These are phyloP conservation scores for Trichosporon sp. DNA, from an alignment of 1,284 basidiomycete genomes.

Conservation along the genomic window DNA sequence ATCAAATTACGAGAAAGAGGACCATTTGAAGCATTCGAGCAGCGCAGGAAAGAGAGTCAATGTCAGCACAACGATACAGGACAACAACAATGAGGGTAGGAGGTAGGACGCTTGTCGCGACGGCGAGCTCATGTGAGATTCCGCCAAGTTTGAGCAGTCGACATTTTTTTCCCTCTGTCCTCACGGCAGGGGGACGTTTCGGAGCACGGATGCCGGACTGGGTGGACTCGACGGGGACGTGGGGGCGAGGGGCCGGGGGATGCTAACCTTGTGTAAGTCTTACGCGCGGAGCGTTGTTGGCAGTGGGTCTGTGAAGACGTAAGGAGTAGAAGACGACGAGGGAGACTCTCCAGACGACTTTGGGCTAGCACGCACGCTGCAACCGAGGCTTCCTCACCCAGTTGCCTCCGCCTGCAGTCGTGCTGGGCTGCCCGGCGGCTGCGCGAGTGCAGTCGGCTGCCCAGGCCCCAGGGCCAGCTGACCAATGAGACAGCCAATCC, in stretches of 20 bases:
- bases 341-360: not conserved
- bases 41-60: not conserved
- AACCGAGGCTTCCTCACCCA: not conserved
- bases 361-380: not conserved
- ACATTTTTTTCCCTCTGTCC: not conserved
- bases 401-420: not conserved
- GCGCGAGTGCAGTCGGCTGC: not conserved
- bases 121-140: not conserved
- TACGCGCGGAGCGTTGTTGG: conserved; percentile 14
- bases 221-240: not conserved
- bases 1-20: not conserved
- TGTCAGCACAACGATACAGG: not conserved
- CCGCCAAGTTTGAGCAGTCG: not conserved
- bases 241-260: not conserved
- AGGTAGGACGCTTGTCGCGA: not conserved
- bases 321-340: conserved; percentile 14
- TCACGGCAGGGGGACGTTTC: not conserved
- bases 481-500: not conserved
- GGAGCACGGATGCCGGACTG: not conserved
- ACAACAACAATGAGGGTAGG: not conserved
- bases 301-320: conserved; percentile 14
- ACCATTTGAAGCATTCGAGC: not conserved
- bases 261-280: conserved; percentile 15
- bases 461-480: not conserved
- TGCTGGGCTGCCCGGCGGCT: not conserved